A percentile compares a stretch with the other conserved stretches of the same genome.
These are phyloP conservation scores for Metschnikowia cubensis DNA, from an alignment of 805 yeast genomes.

Conservation along the genomic window DNA sequence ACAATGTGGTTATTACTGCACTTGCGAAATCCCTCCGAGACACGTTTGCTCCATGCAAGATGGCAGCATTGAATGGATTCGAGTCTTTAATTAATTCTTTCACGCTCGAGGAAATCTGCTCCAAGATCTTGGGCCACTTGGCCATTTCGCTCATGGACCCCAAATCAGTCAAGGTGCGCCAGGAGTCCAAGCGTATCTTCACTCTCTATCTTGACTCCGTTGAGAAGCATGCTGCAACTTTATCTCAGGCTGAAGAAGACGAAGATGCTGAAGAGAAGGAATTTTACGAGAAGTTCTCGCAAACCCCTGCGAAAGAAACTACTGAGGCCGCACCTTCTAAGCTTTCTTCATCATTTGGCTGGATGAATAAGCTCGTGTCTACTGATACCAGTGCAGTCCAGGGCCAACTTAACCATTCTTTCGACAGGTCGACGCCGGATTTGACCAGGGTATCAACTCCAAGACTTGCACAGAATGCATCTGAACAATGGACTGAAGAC, in stretches of 20 bases:
- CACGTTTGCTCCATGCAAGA: slow-evolving; percentile 66
- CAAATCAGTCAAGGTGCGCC: slow-evolving; percentile 59
- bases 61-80: slow-evolving; percentile 74
- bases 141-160: slow-evolving; percentile 81
- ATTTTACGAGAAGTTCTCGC: slow-evolving; percentile 29
- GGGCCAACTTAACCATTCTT: slow-evolving; percentile 35
- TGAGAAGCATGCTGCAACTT: slow-evolving; percentile 33
- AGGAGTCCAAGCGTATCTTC: slow-evolving; percentile 66
- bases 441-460: slow-evolving; percentile 29
- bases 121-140: slow-evolving; percentile 75
- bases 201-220: slow-evolving; percentile 47
- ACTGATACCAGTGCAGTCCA: slow-evolving; percentile 21
- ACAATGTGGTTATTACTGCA: slow-evolving; percentile 82
- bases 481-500: slow-evolving; percentile 15
- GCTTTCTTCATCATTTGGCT: slow-evolving; percentile 26
- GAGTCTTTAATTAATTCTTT: slow-evolving; percentile 61
- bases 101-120: slow-evolving; percentile 70
- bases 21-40: slow-evolving; percentile 80
- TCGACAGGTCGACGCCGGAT: slow-evolving; percentile 37
- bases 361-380: slow-evolving; percentile 37
- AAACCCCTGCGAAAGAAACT: slow-evolving; percentile 4
- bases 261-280: slow-evolving; percentile 37
- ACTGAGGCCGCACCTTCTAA: slow-evolving; percentile 7
- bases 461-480: slow-evolving; percentile 7
- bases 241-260: slow-evolving; percentile 34